Conservation (phyloP, 2,329 filamentous ascomycete species). For the Bipolaris sorokiniana region DNA sequence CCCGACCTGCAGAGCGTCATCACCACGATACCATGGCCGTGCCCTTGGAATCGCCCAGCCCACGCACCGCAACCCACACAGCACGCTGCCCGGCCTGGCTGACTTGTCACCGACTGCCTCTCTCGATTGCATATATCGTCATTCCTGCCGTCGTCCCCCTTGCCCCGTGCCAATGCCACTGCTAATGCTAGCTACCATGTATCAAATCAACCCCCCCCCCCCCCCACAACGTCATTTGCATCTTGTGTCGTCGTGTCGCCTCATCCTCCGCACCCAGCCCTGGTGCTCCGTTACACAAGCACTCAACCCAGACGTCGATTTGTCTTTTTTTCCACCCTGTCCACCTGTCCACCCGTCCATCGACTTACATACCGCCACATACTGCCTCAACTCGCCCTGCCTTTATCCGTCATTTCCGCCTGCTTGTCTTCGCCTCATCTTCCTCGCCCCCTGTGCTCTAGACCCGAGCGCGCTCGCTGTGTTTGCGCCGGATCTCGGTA, state of each 20-base stretch:
- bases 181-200: too few relatives aligned
- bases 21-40: slow-evolving; percentile 36
- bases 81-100: background rate
- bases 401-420: slow-evolving; percentile 4
- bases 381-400: slow-evolving; percentile 19
- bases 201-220: too few relatives aligned
- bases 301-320: slow-evolving; percentile 26
- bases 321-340: slow-evolving; percentile 14
- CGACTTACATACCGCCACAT: slow-evolving; percentile 11
- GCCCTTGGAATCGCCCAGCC: slow-evolving; percentile 31
- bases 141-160: slow-evolving; percentile 26
- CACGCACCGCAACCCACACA: too few relatives aligned
- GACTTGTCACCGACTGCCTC: slow-evolving; percentile 33
- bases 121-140: slow-evolving; percentile 30
- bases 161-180: too few relatives aligned
- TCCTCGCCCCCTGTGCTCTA: slow-evolving; percentile 31
- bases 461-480: slow-evolving; percentile 35
- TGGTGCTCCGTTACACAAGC: slow-evolving; percentile 35
- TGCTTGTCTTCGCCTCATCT: background rate
- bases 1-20: slow-evolving; percentile 25
- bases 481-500: slow-evolving; percentile 71
- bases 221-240: slow-evolving; percentile 26
- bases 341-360: slow-evolving; percentile 16
- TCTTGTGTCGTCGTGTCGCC: slow-evolving; percentile 32
- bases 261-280: slow-evolving; percentile 21